phyloP scores from a whole-genome alignment of 106 monocot genomes.

The Platanthera zijinensis region DNA sequence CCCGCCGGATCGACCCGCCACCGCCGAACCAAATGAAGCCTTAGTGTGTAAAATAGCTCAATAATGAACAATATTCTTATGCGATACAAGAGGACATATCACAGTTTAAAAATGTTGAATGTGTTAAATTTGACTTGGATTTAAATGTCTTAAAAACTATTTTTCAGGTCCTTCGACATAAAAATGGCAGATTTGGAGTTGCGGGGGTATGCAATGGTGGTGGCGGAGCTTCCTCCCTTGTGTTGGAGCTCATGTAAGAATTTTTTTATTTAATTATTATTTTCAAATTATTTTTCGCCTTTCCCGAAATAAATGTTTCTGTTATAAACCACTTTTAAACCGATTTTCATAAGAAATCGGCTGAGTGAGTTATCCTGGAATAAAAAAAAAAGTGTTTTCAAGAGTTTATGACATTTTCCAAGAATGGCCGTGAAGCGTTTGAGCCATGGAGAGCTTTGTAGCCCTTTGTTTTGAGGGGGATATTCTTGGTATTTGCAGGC shows the following conservation, averaged over 20 bases:
- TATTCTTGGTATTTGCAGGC: constrained; percentile 17
- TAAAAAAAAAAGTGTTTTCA: not conserved
- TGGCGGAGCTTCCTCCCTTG: constrained; percentile 70
- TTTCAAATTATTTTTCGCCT: not conserved
- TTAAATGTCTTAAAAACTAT: too few relatives aligned
- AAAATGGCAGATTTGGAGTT: constrained; percentile 59
- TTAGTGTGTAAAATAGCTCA: too few relatives aligned
- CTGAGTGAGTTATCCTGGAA: too few relatives aligned
- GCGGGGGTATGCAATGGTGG: constrained; percentile 78
- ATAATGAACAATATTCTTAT: too few relatives aligned
- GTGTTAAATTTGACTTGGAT: too few relatives aligned
- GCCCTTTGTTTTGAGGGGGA: not conserved
- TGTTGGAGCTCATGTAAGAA: constrained; percentile 49
- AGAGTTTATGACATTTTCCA: not conserved
- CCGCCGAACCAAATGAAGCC: too few relatives aligned
- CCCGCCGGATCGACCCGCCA: too few relatives aligned
- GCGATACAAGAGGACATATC: too few relatives aligned
- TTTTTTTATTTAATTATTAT: too few relatives aligned
- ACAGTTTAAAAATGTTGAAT: too few relatives aligned
- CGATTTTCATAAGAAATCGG: not conserved
- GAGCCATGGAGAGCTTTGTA: too few relatives aligned
- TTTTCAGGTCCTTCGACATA: constrained; percentile 45
- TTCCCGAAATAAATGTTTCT: constrained; percentile 7
- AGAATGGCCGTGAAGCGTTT: not conserved
- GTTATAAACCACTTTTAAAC: not conserved